Conservation (phyloP, 2,329 filamentous ascomycete species). For the Fusarium coicis region DNA sequence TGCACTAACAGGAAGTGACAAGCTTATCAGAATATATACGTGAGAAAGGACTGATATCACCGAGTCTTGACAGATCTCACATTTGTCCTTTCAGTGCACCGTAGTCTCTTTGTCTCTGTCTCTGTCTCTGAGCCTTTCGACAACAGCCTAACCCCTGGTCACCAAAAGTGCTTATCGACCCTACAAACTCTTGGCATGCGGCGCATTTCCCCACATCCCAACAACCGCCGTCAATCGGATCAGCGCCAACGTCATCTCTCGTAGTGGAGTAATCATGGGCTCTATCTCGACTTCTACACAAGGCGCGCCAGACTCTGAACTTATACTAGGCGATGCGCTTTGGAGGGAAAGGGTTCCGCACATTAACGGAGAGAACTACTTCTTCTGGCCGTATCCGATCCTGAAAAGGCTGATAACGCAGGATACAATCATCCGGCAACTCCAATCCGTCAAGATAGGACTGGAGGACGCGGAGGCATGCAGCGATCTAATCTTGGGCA, state of each 20-base stretch:
- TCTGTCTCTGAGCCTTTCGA: too few species aligned
- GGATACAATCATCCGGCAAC: neutral
- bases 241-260: neutral
- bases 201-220: neutral
- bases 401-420: neutral
- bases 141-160: neutral
- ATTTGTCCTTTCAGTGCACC: too few species aligned
- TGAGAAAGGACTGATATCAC: neutral
- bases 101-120: too few species aligned
- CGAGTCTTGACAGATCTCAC: neutral
- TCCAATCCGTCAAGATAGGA: neutral
- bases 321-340: neutral
- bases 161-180: neutral
- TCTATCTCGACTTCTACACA: neutral
- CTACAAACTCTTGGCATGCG: neutral
- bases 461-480: accelerated
- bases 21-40: neutral
- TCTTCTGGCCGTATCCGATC: neutral
- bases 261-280: neutral
- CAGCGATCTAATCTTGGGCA: accelerated
- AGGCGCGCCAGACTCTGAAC: neutral
- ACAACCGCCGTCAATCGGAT: neutral
- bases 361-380: neutral
- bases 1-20: neutral
- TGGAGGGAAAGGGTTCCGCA: neutral